Evolutionary conservation across 2,329 filamentous ascomycete species (phyloP), one percentile per base, ranked within the genome.

Genomic region (Elsinoe ampelina): DNA sequence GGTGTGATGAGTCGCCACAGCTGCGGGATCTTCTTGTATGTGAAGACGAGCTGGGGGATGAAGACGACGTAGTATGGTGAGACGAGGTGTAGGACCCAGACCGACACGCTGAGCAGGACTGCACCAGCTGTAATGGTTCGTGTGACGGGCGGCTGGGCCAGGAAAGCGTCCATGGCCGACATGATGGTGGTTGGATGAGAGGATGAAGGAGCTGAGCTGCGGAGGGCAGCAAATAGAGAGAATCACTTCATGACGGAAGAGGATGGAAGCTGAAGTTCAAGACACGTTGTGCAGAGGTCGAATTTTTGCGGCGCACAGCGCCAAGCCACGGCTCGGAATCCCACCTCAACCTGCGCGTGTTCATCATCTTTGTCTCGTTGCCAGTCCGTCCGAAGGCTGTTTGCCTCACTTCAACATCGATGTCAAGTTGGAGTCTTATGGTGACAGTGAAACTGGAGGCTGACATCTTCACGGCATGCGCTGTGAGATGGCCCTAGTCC

Each of bases 71-170:
- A 75, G 51, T 68, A 66, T 10, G 70, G 67, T 55, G 71, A 73
- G 55, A 88, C 60, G 39, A 88, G 64, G 39, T 78, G 73, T n/a
- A 58, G 39, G 35, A 80, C 75, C 68, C 86, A 78, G 57, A 82
- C 78, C 36, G 80, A 71, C 42, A 83, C 72, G 30, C 86, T 89
- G 59, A 83, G 75, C 38, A 77, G 68, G 61, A 89, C 77, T 54
- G 85, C 79, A 52, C 79, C 75, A 57, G 82, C 81, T 65, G 85
- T 82, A 60, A 89, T 73, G 57, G 83, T 87, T 75, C 87, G 89
- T 58, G 81, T 76, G 63, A 87, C 80, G 57, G 83, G 83, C 66
- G 84, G 84, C 64, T 81, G 78, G 63, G 77, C 75, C 80, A 81
- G 84, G 68, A 84, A 85, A 61, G 75, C 73, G 71, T 84, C 81